Conservation (phyloP, 148 eudicot species). For the Fallopia convolvulus region DNA sequence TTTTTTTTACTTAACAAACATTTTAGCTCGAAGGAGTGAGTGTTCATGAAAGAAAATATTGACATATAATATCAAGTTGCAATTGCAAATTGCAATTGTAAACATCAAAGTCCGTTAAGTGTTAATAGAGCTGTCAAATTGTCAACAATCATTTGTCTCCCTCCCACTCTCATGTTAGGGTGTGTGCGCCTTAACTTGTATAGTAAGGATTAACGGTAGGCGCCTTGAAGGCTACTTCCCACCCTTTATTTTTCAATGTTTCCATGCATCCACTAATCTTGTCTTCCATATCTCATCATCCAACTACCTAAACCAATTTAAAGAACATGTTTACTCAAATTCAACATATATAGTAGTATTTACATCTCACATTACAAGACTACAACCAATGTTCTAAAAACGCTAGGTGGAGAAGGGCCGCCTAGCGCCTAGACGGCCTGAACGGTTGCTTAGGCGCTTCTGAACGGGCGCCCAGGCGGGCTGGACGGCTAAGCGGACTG, state of each 20-base stretch:
- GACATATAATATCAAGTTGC: neutral
- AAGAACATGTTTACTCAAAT: neutral
- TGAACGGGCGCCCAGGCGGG: no score
- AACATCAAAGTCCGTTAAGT: conserved; percentile 5
- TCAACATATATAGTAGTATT: no score
- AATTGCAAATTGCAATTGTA: neutral
- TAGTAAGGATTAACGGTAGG: neutral
- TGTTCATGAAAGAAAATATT: no score
- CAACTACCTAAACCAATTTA: neutral
- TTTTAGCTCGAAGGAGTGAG: no score
- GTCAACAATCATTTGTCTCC: neutral
- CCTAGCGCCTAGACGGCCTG: no score
- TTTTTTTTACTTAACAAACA: no score
- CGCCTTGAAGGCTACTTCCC: conserved; percentile 1
- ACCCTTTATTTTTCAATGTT: neutral
- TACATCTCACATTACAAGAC: no score
- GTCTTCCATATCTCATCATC: neutral
- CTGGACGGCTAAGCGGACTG: no score
- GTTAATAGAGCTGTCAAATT: conserved; percentile 2
- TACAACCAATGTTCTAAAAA: no score
- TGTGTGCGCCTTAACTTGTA: neutral
- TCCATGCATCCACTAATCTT: neutral
- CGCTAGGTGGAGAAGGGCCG: no score
- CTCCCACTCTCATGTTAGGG: neutral
- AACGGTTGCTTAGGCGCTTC: no score